Conservation (phyloP, 805 yeast genomes). For the Candida sakaeoensis region DNA sequence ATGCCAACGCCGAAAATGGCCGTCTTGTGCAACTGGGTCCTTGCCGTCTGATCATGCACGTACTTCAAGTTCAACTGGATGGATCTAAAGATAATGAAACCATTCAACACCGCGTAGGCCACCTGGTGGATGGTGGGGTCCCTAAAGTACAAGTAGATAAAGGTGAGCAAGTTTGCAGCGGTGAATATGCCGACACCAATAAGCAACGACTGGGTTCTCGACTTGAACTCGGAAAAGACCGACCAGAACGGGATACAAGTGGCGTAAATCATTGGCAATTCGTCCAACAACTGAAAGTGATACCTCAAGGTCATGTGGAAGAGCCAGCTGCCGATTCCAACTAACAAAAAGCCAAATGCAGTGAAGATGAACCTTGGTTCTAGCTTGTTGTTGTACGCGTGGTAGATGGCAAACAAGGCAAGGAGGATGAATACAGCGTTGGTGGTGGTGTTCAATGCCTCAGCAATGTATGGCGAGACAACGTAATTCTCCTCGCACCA, state of each 20-base stretch:
- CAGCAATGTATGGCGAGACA: constrained; percentile 81
- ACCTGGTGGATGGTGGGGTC: constrained; percentile 89
- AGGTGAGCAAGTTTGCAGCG: constrained; percentile 63
- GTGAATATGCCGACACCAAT: constrained; percentile 47
- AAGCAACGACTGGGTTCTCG: constrained; percentile 32
- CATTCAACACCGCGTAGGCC: constrained; percentile 76
- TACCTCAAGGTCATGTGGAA: constrained; percentile 95
- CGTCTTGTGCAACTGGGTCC: constrained; percentile 48
- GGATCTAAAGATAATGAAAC: constrained; percentile 65
- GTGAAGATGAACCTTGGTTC: constrained; percentile 71
- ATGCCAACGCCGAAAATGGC: constrained; percentile 57
- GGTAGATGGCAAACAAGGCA: constrained; percentile 62
- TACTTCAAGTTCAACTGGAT: constrained; percentile 45
- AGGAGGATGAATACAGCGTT: constrained; percentile 52
- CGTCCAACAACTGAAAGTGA: constrained; percentile 88
- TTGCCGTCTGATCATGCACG: constrained; percentile 48
- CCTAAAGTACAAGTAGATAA: constrained; percentile 65
- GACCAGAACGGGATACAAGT: constrained; percentile 94
- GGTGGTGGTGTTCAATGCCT: constrained; percentile 82
- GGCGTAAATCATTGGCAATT: constrained; percentile 96
- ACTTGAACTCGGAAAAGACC: constrained; percentile 58
- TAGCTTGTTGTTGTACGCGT: constrained; percentile 55
- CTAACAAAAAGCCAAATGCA: constrained; percentile 77
- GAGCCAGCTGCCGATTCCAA: constrained; percentile 91
- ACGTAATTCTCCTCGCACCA: constrained; percentile 99